phyloP scores from a whole-genome alignment of 140 eudicot genomes.

The Anethum foeniculum region DNA sequence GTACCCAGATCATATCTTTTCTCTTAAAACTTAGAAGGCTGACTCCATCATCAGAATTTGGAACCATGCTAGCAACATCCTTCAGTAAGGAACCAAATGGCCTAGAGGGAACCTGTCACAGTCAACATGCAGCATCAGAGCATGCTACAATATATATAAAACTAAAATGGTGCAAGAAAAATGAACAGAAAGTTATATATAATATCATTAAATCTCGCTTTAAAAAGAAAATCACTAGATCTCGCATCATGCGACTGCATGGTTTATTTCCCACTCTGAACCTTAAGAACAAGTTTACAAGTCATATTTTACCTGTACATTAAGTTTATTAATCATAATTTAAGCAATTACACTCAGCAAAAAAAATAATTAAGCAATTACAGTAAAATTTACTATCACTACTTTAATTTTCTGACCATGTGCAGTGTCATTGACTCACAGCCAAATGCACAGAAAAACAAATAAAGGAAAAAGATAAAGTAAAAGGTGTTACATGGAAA shows the following conservation, averaged over 20 bases:
- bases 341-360: background rate
- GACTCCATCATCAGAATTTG: conserved; percentile 65
- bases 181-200: background rate
- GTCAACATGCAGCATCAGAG: conserved; percentile 9
- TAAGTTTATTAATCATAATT: background rate
- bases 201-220: background rate
- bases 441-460: background rate
- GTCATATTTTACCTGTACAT: background rate
- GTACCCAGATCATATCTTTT: conserved; percentile 85
- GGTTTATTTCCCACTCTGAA: background rate
- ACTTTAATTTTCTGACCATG: background rate
- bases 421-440: background rate
- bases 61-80: conserved; percentile 71
- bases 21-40: conserved; percentile 77
- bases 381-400: background rate
- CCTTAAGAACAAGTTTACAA: background rate
- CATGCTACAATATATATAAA: background rate
- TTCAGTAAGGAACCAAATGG: conserved; percentile 83
- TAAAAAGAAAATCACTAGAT: background rate
- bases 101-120: conserved; percentile 69
- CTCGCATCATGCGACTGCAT: background rate
- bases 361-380: background rate
- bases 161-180: background rate
- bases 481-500: background rate
- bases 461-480: background rate